Evolutionary conservation across 2,329 filamentous ascomycete genomes (phyloP), one percentile per base, ranked within the genome.

Genomic region (Escovopsis sp.): DNA sequence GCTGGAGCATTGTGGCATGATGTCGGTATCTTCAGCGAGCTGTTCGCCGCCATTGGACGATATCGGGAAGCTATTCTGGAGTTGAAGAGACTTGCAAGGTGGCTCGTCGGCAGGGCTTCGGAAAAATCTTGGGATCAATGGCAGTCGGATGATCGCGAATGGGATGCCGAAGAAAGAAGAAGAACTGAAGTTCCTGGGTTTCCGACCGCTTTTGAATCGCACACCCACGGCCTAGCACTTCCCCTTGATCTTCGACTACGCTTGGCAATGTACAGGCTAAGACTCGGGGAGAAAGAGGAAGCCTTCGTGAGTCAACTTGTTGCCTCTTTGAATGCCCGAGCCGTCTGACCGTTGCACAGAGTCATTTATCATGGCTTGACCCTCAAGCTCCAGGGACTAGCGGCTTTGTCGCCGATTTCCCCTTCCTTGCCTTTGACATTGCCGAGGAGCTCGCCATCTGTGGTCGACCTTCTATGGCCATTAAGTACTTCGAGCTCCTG

Each of bases 181-280:
- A 75, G 87, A 38, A 54, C 62, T 2, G 56, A 67, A 38, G 67
- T 82, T 5, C 55, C 69, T 2, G 69, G 69, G 2, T 94, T 80
- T 51, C 56, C 65, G 8, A 61, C 66, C 4, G 57, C 56, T 31
- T 73, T 72, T 50, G 61, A 68, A 1, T 49, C 58, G 4, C 62
- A 66, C 5, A 61, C 68, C 1, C 94, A 94, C 52, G 86, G 84
- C 0, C 55, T 68, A 27, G 74, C 76, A 1, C 62, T 94, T 27
- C 88, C 87, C 1, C 55, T 87, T 5, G 86, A 94, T 45, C 63
- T 98, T 29, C 76, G 88, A 15, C 72, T 84, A 21, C 90, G 88
- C 50, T 62, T 98, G 42, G 88, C 83, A 4, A 62, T 88, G 4
- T 88, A 85, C 51, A 76, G 90, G n/a, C 59, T 94, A 26, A 76